phyloP scores from a whole-genome alignment of 2,329 filamentous ascomycete species.

The Paecilomyces sp. region DNA sequence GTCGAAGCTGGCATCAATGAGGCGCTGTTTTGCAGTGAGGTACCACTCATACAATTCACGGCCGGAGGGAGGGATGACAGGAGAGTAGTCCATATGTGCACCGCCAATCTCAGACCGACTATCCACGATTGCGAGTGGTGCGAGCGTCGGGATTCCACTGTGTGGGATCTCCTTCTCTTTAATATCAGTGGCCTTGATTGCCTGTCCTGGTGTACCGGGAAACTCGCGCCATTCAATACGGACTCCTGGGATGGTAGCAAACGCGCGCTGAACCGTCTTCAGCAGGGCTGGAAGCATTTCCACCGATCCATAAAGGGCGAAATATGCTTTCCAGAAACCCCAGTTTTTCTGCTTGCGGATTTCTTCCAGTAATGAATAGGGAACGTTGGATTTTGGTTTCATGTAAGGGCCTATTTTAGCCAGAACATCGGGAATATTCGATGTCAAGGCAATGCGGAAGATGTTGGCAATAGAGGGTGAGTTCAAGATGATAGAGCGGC shows the following conservation, averaged over 20 bases:
- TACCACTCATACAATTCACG: not conserved
- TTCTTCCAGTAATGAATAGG: not conserved
- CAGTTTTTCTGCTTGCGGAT: not conserved
- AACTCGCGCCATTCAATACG: not conserved
- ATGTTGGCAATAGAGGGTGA: not conserved
- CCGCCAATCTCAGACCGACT: not conserved
- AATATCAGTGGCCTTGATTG: not conserved
- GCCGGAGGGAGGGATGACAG: not conserved
- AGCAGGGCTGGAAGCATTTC: not conserved
- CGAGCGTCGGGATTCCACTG: not conserved
- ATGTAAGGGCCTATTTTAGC: not conserved
- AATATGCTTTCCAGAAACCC: not conserved
- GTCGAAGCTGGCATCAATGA: not conserved
- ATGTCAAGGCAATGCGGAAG: not conserved
- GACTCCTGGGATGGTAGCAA: not conserved
- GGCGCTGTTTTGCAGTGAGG: not conserved
- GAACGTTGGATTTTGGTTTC: not conserved
- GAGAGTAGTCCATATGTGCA: not conserved
- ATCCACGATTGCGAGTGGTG: not conserved
- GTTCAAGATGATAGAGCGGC: not conserved
- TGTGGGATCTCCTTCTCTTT: not conserved
- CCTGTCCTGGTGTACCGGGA: too few species aligned
- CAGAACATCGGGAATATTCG: not conserved
- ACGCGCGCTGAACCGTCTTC: not conserved
- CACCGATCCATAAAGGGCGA: not conserved